Base-by-base conservation (phyloP, 2,329 filamentous ascomycete species). In the Phaeophleospora eucalypticola region DNA sequence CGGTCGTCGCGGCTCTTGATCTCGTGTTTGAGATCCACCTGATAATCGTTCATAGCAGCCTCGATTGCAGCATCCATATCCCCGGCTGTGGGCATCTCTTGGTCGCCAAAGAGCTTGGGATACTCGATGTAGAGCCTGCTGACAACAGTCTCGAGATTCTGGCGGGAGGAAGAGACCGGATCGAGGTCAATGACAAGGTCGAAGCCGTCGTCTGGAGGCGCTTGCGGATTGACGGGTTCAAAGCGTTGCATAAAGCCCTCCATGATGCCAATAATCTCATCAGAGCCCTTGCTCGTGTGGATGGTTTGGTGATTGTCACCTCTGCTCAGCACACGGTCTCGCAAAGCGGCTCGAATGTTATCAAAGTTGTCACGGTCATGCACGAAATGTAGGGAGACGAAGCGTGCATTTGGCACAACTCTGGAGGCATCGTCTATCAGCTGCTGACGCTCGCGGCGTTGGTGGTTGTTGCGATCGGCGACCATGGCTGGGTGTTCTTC, bases 231-330 rank as follows among this genome's bases (percentile, higher is more conserved):
- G 48, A 89, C 76, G 16, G 84, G 80, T 70, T 98, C 86, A 64
- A 95, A 97, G 29, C 93, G 82, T 10, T 80, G 68, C 56, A 98
- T 76, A 69, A 98, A 98, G 2, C 89, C 88, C 58, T 96, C 87
- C 93, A 98, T 97, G 58, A 98, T 95, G 4, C 81, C 80, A 38
- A 93, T 75, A 45, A 93, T 87, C 66, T 95, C 91, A 15, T 77
- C 71, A 38, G 75, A 69, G 36, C 85, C 80, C 46, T 87, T 85
- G 37, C 81, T 85, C 9, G 91, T 90, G 61, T 93, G 89, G 49
- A 98, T 97, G 0, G 93, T 98, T 70, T 98, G 93, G 66, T 98
- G 93, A 62, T 97, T 97, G 67, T 98, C 89, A 12, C 93, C 93
- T 17, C 93, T 85, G 4, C 81, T 78, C 16, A 96, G 72, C 1